A percentile compares a stretch with the other conserved stretches of the same genome.
phyloP scores from a whole-genome alignment of 495 filamentous ascomycete genomes.

The Melanomma pulvis-pyrius region DNA sequence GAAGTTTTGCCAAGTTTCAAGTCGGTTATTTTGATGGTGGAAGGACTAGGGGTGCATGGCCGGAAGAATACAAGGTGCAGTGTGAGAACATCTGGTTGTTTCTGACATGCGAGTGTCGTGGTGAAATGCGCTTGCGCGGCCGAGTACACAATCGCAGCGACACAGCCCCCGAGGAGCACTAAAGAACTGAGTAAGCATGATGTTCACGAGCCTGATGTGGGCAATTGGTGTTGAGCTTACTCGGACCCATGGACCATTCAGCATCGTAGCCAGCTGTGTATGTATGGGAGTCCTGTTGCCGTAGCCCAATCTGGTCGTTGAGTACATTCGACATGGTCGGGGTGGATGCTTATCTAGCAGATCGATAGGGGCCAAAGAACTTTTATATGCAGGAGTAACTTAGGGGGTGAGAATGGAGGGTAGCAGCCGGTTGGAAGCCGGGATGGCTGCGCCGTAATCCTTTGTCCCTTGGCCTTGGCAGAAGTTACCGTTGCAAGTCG shows the following conservation, averaged over 20 bases:
- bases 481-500: too few relatives aligned
- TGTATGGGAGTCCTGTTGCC: conserved; percentile 3
- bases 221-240: too few relatives aligned
- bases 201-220: too few relatives aligned
- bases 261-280: background rate
- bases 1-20: background rate
- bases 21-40: conserved; percentile 1
- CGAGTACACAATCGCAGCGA: background rate
- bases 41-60: background rate
- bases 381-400: too few relatives aligned
- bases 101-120: background rate
- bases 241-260: conserved; percentile 1
- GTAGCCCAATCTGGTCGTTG: conserved; percentile 1
- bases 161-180: background rate
- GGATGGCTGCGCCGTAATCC: too few relatives aligned
- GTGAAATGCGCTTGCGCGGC: background rate
- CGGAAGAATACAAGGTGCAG: background rate
- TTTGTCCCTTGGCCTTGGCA: too few relatives aligned
- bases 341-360: too few relatives aligned
- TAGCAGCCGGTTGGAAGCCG: too few relatives aligned
- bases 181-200: too few relatives aligned
- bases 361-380: too few relatives aligned
- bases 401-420: too few relatives aligned
- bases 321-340: background rate
- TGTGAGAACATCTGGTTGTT: conserved; percentile 4